These are phyloP conservation scores for Vaccinium myrtillus DNA, from an alignment of 148 eudicot genomes.

Conservation along the genomic window DNA sequence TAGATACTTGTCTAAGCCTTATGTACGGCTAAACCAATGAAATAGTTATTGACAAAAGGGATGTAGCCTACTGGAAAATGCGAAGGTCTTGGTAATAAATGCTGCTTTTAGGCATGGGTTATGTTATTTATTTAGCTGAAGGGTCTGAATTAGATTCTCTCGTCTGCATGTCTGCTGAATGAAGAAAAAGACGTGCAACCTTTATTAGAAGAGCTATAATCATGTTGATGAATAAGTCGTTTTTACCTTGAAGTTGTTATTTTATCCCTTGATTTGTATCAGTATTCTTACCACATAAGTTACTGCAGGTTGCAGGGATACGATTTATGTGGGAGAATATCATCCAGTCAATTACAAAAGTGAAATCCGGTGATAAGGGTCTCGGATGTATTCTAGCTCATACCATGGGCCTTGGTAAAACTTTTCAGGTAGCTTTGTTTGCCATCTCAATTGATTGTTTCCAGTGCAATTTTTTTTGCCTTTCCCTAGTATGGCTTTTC, in stretches of 20 bases:
- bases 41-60: background rate
- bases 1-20: background rate
- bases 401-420: constrained; percentile 99
- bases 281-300: background rate
- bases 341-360: constrained; percentile 75
- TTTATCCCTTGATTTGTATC: background rate
- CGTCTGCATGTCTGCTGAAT: background rate
- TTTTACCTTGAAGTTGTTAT: background rate
- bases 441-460: background rate
- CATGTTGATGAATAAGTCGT: background rate
- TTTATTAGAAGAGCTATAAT: background rate
- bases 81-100: background rate
- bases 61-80: background rate
- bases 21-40: background rate
- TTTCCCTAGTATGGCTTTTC: background rate
- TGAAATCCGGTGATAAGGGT: constrained; percentile 92
- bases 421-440: constrained; percentile 71
- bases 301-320: constrained; percentile 79
- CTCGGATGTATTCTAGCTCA: constrained; percentile 99
- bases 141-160: background rate
- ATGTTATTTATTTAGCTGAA: background rate
- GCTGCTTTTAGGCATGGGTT: background rate
- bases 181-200: background rate
- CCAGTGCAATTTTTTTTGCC: background rate
- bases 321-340: constrained; percentile 99